Percentiles rank a stretch among this genome's conserved stretches.
phyloP scores from a whole-genome alignment of 345 rosid species.

The Aquilaria malaccensis region DNA sequence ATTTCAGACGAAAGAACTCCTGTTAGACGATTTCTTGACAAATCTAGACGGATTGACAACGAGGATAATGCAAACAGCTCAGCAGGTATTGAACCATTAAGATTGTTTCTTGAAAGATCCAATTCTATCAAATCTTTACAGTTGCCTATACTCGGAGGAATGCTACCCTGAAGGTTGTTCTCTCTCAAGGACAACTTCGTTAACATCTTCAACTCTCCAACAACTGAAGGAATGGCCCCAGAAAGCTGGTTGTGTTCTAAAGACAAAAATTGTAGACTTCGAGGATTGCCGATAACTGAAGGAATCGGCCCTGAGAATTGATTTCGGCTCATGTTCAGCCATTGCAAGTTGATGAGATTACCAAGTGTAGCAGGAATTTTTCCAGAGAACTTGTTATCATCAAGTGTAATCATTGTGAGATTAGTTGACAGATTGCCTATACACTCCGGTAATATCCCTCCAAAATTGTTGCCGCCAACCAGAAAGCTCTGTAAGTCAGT shows the following conservation, averaged over 20 bases:
- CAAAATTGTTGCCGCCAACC: not conserved
- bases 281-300: not conserved
- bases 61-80: not conserved
- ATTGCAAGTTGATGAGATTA: no score
- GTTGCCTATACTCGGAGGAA: not conserved
- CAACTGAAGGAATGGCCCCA: constrained; percentile 2
- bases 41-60: not conserved
- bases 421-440: not conserved
- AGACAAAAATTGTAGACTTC: not conserved
- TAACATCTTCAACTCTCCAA: constrained; percentile 7
- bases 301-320: constrained; percentile 9
- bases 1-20: constrained; percentile 1
- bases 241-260: not conserved
- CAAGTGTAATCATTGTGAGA: not conserved
- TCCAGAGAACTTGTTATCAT: not conserved
- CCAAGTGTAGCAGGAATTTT: not conserved
- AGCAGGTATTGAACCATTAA: constrained; percentile 6
- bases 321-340: not conserved
- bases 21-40: constrained; percentile 2
- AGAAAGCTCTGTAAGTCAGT: not conserved
- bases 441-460: not conserved
- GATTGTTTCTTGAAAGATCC: not conserved
- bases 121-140: not conserved
- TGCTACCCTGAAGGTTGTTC: constrained; percentile 1
- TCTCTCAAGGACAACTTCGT: not conserved